These are phyloP conservation scores for Hygrophorus pudorinus DNA, from an alignment of 768 basidiomycete genomes.

Conservation along the genomic window DNA sequence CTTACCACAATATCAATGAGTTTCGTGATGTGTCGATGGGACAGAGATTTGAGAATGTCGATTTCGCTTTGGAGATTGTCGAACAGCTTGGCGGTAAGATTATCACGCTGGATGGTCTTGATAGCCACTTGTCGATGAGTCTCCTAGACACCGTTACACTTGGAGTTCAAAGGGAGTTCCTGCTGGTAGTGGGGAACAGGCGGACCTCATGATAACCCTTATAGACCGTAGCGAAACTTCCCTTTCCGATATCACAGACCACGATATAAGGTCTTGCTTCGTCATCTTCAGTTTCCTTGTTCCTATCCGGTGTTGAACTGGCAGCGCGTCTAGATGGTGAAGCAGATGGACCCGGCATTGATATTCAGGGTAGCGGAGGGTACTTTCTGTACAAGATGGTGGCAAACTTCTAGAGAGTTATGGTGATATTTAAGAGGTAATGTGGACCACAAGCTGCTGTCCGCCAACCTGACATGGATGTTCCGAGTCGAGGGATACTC, in stretches of 20 bases:
- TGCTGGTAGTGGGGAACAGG: conserved; percentile 1
- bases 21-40: conserved; percentile 88
- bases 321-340: not conserved
- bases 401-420: too few species aligned
- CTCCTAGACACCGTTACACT: conserved; percentile 36
- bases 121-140: conserved; percentile 77
- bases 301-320: not conserved
- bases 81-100: conserved; percentile 82
- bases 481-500: too few species aligned
- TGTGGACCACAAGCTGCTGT: too few species aligned
- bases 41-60: conserved; percentile 87
- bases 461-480: too few species aligned
- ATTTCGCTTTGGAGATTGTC: conserved; percentile 99
- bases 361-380: not conserved
- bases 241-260: conserved; percentile 70
- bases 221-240: conserved; percentile 94
- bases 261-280: conserved; percentile 73
- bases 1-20: conserved; percentile 86
- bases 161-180: not conserved
- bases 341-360: not conserved
- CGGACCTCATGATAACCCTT: conserved; percentile 85
- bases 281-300: conserved; percentile 39
- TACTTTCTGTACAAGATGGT: too few species aligned
- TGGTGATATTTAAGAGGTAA: too few species aligned
- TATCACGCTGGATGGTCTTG: conserved; percentile 86